Conservation (phyloP, 352 stramenopile species). For the Pythium brachiatum region DNA sequence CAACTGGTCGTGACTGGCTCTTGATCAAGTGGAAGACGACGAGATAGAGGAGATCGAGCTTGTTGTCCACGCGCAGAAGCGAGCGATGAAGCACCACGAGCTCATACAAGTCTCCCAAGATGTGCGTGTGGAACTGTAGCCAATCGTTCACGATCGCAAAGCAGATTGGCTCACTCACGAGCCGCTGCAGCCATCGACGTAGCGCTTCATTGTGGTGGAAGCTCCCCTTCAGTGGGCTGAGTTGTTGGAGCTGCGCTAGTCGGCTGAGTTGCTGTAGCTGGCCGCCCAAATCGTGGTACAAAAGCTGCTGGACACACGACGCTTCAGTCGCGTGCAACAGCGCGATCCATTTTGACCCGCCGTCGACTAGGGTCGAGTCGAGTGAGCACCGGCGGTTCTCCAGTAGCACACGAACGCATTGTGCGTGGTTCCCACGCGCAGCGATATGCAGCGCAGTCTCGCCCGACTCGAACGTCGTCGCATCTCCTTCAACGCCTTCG, state of each 20-base stretch:
- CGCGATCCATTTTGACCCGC: constrained; percentile 41
- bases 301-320: constrained; percentile 40
- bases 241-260: no score
- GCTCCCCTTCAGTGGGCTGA: constrained; percentile 13
- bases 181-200: constrained; percentile 39
- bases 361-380: constrained; percentile 46
- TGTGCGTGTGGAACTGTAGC: constrained; percentile 40
- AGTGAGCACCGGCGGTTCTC: constrained; percentile 24
- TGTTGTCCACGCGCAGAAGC: constrained; percentile 67
- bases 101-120: constrained; percentile 54
- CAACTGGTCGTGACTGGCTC: background rate
- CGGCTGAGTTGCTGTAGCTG: constrained; percentile 41
- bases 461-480: constrained; percentile 29
- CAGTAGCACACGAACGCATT: constrained; percentile 44
- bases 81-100: constrained; percentile 45
- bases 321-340: constrained; percentile 34
- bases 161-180: constrained; percentile 41
- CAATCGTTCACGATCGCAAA: constrained; percentile 74
- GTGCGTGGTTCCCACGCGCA: constrained; percentile 28
- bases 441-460: constrained; percentile 67
- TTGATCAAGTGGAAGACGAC: constrained; percentile 36
- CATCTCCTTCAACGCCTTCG: constrained; percentile 37
- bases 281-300: constrained; percentile 56
- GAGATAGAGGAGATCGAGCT: constrained; percentile 45
- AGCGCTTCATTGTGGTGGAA: constrained; percentile 47